These are phyloP conservation scores for Neobulgaria alba DNA, from an alignment of 2,329 filamentous ascomycete genomes.

Conservation along the genomic window DNA sequence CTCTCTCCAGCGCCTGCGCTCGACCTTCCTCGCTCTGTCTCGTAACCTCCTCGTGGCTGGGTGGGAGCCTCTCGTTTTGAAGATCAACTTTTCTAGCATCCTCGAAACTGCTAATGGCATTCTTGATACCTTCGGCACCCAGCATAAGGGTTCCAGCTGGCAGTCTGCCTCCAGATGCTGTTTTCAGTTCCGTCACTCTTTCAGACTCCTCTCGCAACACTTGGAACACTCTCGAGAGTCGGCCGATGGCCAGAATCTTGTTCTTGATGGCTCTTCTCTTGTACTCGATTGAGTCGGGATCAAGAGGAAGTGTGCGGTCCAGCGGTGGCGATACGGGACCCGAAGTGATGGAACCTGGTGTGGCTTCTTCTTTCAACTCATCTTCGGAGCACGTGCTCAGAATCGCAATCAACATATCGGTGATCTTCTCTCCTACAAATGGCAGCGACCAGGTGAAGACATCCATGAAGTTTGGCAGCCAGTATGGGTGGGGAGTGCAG, in stretches of 20 bases:
- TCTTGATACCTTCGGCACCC: constrained; percentile 96
- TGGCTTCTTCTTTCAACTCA: constrained; percentile 83
- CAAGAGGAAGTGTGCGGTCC: constrained; percentile 35
- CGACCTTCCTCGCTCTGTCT: constrained; percentile 75
- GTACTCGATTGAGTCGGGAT: constrained; percentile 83
- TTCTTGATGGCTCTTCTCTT: constrained; percentile 98
- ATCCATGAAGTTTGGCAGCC: constrained; percentile 99
- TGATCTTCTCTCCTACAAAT: constrained; percentile 98
- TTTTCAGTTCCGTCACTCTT: constrained; percentile 95
- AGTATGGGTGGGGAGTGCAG: constrained; percentile 98
- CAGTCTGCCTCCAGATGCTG: constrained; percentile 82
- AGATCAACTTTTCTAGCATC: constrained; percentile 94
- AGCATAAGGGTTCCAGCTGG: constrained; percentile 96
- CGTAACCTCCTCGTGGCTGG: constrained; percentile 83
- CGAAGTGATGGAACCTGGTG: constrained; percentile 50
- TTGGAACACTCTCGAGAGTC: constrained; percentile 95
- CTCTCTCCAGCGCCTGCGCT: constrained; percentile 75
- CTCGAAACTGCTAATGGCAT: constrained; percentile 93
- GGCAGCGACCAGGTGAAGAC: constrained; percentile 99
- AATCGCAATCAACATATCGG: constrained; percentile 98
- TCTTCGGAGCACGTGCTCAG: constrained; percentile 99
- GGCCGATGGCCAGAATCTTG: constrained; percentile 96
- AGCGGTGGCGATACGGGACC: constrained; percentile 69
- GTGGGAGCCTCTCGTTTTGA: constrained; percentile 91
- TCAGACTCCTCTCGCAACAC: constrained; percentile 96